Conservation (phyloP, 129 eudicot genomes). For the Tanacetum coccineum region DNA sequence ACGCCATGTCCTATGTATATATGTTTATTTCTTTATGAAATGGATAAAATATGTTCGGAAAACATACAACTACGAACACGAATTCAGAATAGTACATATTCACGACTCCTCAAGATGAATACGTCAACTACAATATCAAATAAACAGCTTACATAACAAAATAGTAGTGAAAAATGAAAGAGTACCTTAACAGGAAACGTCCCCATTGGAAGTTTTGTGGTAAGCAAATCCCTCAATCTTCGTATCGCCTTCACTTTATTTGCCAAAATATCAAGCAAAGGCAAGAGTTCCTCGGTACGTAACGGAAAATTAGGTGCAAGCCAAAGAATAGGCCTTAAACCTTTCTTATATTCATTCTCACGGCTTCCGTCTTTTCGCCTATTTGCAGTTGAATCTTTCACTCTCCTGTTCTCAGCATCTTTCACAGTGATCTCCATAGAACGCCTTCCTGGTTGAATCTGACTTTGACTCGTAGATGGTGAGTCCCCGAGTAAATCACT, state of each 20-base stretch:
- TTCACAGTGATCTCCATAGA: conserved; percentile 54
- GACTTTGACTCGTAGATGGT: conserved; percentile 43
- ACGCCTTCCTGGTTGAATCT: conserved; percentile 51
- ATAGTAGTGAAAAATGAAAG: neutral
- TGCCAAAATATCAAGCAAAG: conserved; percentile 91
- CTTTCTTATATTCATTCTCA: conserved; percentile 90
- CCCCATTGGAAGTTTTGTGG: conserved; percentile 92
- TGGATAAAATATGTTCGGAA: too few relatives aligned
- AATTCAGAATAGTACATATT: too few relatives aligned
- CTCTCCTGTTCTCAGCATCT: conserved; percentile 53
- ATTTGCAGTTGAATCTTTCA: conserved; percentile 41
- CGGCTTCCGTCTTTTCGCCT: conserved; percentile 56
- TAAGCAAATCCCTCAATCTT: conserved; percentile 84
- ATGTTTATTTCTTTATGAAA: too few relatives aligned
- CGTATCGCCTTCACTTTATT: conserved; percentile 94
- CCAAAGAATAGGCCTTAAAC: conserved; percentile 91
- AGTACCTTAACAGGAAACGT: conserved; percentile 97
- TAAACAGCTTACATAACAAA: neutral
- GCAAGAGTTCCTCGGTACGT: conserved; percentile 79
- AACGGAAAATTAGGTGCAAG: conserved; percentile 82
- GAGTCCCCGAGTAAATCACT: conserved; percentile 53
- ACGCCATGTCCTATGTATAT: too few relatives aligned
- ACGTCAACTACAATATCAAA: neutral
- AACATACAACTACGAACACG: too few relatives aligned
- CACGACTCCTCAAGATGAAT: too few relatives aligned